Evolutionary conservation across 495 filamentous ascomycete genomes (phyloP), one percentile per base, ranked within the genome.

Genomic region (Ramalina intermedia): DNA sequence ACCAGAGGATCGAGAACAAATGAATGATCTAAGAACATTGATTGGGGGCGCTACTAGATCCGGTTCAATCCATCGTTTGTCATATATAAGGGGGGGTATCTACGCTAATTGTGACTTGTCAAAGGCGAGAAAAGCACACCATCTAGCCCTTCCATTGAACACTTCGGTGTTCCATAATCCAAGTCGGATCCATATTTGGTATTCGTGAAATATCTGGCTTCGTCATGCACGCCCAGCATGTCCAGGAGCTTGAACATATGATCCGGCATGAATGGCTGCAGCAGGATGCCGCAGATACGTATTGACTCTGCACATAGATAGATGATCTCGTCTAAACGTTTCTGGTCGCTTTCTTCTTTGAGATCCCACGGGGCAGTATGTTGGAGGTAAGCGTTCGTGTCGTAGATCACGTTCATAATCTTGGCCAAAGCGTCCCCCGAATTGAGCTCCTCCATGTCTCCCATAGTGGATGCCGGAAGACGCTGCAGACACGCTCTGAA

Each of bases 251-350:
- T 70, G 33, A 65, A 61, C 41, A 84, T 72, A 63, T 90, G 94
- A n/a, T 63, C 70, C 3, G 91, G 91, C 73, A 96, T 88, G 58
- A 83, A 88, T 3, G 91, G 88, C 62, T 94, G 90, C 26, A 98
- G 67, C 35, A 96, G 66, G 48, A 96, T 95, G 8, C 81, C 87
- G 3, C 68, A 64, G 33, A 96, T 75, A 18, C 91, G 81, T 38
- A 96, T 60, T n/a, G 80, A 75, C 61, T 98, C 91, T 2, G 79
- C 77, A 45, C 72, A 69, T 33, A 84, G 69, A 60, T 76, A 95
- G 38, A 98, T 65, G 37, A 73, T 69, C 47, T 67, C 61, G 49
- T 75, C 65, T 13, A 69, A 51, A 21, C 74, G 45, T 49, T 58
- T 59, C 8, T 73, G 45, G 50, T 62, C 47, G 36, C 54, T 26